These are phyloP conservation scores for Pleomassaria siparia DNA, from an alignment of 2,329 filamentous ascomycete species.

Conservation along the genomic window DNA sequence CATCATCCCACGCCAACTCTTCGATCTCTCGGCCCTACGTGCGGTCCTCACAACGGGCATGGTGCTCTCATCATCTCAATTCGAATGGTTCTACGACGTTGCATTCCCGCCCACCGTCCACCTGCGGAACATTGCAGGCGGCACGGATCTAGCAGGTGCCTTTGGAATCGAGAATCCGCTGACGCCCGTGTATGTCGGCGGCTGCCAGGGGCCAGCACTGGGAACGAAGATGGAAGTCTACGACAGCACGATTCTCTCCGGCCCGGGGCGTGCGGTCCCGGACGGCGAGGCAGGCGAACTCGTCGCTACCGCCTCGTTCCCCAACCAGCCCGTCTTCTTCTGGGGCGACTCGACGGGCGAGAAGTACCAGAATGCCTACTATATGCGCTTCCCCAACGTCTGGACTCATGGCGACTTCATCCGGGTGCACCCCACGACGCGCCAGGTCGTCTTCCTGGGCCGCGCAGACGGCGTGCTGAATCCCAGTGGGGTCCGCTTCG, in stretches of 20 bases:
- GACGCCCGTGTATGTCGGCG: slow-evolving; percentile 64
- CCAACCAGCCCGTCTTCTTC: slow-evolving; percentile 67
- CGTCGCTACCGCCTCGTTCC: slow-evolving; percentile 70
- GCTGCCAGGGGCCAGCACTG: slow-evolving; percentile 56
- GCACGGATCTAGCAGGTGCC: slow-evolving; percentile 73
- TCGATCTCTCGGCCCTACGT: slow-evolving; percentile 63
- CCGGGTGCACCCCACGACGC: slow-evolving; percentile 67
- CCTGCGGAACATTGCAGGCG: slow-evolving; percentile 73
- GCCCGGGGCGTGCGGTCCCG: slow-evolving; percentile 55
- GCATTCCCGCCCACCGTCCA: slow-evolving; percentile 70
- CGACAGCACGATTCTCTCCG: slow-evolving; percentile 54
- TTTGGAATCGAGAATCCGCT: slow-evolving; percentile 68
- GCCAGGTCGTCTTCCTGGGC: slow-evolving; percentile 66
- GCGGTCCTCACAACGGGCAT: slow-evolving; percentile 75
- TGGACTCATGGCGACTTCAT: slow-evolving; percentile 88
- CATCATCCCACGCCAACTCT: slow-evolving; percentile 62
- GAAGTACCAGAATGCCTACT: slow-evolving; percentile 51
- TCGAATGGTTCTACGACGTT: slow-evolving; percentile 77
- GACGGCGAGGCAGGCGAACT: slow-evolving; percentile 73
- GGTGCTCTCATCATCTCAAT: slow-evolving; percentile 75
- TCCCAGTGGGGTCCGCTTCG: slow-evolving; percentile 76
- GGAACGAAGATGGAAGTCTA: slow-evolving; percentile 61
- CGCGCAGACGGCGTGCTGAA: slow-evolving; percentile 79
- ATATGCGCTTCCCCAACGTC: slow-evolving; percentile 56
- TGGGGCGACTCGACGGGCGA: slow-evolving; percentile 47